phyloP scores from a whole-genome alignment of 768 basidiomycete species.

The Boletellus ananas region DNA sequence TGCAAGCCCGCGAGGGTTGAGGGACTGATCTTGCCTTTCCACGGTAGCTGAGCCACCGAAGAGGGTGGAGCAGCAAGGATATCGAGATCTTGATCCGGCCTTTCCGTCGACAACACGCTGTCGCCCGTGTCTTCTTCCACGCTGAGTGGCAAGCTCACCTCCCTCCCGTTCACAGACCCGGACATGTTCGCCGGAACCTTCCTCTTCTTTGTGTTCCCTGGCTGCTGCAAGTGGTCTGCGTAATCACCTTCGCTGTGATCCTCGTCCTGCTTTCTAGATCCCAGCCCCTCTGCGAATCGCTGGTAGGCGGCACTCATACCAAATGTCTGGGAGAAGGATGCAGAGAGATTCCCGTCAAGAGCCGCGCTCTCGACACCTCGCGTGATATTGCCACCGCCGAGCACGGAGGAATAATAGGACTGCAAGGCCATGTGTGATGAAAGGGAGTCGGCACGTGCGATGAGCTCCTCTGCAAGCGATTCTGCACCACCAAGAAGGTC shows the following conservation, averaged over 20 bases:
- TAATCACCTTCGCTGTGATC: slow-evolving; percentile 60
- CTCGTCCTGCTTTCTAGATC: slow-evolving; percentile 42
- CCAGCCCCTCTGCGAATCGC: slow-evolving; percentile 22
- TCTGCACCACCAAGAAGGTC: slow-evolving; percentile 40
- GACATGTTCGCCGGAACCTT: slow-evolving; percentile 71
- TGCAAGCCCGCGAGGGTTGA: slow-evolving; percentile 67
- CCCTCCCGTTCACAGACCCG: slow-evolving; percentile 40
- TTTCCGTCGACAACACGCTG: slow-evolving; percentile 24
- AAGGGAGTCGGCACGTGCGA: slow-evolving; percentile 53
- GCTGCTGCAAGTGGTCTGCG: slow-evolving; percentile 66
- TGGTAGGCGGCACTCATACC: slow-evolving; percentile 27
- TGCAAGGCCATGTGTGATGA: slow-evolving; percentile 59
- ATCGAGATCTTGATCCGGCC: slow-evolving; percentile 25
- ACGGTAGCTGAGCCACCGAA: slow-evolving; percentile 16
- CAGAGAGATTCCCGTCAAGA: slow-evolving; percentile 14
- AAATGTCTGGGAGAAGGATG: slow-evolving; percentile 23
- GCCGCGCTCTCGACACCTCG: slow-evolving; percentile 25
- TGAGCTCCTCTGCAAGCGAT: slow-evolving; percentile 53
- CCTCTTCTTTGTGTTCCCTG: slow-evolving; percentile 83
- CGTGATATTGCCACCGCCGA: slow-evolving; percentile 41
- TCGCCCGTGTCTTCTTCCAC: slow-evolving; percentile 41
- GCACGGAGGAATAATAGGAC: slow-evolving; percentile 60
- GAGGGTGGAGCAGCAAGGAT: slow-evolving; percentile 17
- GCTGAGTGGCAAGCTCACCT: slow-evolving; percentile 39
- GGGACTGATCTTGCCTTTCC: slow-evolving; percentile 48